These are phyloP conservation scores for Oxyria digyna DNA, from an alignment of 148 eudicot genomes.

Conservation along the genomic window DNA sequence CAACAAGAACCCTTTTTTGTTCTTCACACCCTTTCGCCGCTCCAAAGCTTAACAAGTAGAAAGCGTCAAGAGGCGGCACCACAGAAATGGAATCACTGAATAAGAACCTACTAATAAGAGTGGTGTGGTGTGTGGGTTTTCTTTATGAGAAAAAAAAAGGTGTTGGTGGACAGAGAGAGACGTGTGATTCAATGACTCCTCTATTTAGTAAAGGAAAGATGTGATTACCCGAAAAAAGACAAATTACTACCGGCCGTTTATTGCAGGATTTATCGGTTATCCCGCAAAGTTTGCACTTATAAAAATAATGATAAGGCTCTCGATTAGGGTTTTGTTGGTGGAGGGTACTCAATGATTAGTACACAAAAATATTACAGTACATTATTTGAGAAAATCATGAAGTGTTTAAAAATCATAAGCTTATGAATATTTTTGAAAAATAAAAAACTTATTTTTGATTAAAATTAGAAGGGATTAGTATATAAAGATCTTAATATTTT, in stretches of 20 bases:
- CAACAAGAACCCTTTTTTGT: not conserved
- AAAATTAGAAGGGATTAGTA: too few species aligned
- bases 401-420: too few species aligned
- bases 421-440: too few species aligned
- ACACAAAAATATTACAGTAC: too few species aligned
- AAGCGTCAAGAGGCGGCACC: constrained; percentile 6
- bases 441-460: too few species aligned
- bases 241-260: not conserved
- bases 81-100: not conserved
- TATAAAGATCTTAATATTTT: too few species aligned
- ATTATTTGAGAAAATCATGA: too few species aligned
- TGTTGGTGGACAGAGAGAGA: not conserved
- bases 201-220: not conserved
- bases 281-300: not conserved
- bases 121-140: not conserved
- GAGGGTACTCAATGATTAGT: too few species aligned
- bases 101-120: constrained; percentile 1
- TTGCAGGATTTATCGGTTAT: not conserved
- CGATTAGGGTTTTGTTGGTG: not conserved
- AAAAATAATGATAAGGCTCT: not conserved
- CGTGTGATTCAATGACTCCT: not conserved
- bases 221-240: constrained; percentile 1
- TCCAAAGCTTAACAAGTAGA: not conserved
- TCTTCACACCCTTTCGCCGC: constrained; percentile 5
- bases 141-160: not conserved